Evolutionary conservation across 495 filamentous ascomycete species (phyloP), one percentile per base, ranked within the genome.

Genomic region (Lophiostoma macrostomum): DNA sequence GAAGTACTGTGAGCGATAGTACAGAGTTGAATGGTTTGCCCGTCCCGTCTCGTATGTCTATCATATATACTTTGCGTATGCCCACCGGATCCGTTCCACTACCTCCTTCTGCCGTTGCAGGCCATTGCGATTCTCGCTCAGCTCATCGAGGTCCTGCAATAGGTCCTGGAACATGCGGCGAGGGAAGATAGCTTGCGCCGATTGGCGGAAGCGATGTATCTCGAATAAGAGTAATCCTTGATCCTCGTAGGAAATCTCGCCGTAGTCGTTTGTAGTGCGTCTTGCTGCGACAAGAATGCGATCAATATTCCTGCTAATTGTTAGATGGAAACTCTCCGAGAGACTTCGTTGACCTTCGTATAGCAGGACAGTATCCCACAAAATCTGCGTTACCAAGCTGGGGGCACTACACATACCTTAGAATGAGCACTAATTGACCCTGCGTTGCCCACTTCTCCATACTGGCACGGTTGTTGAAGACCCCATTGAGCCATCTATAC

Each of bases 211-310:
- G 25, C 85, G 74, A 49, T 96, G 87, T 5, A 88, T 82, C 57
- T 98, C 91, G 68, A 87, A 95, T 19, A 98, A 74, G 27, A 97
- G 74, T 27, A 95, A 76, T 23, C 93, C 93, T 58, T 91, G 87
- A 58, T 96, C 89, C 65, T 89, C 91, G 75, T 94, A 95, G 3
- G 81, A 80, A 19, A 96, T 74, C 53, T 85, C 73, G 5, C 84
- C 86, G 30, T 76, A 77, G 23, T 77, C 70, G 0, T 80, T 78
- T 1, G 80, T n/a, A n/a, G n/a, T n/a, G n/a, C n/a, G 74, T n/a
- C 74, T 74, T 3, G 86, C 82, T 24, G 76, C 76, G 13, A 70
- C 82, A 16, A 97, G 71, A 35, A 93, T 89, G 27, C 89, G 85
- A 64, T 95, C 87, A 51, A 95, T 85, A 30, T 65, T 63, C 20